Evolutionary conservation across 2,329 filamentous ascomycete species (phyloP), one percentile per base, ranked within the genome.

Genomic region (Pochonia chlamydosporia): DNA sequence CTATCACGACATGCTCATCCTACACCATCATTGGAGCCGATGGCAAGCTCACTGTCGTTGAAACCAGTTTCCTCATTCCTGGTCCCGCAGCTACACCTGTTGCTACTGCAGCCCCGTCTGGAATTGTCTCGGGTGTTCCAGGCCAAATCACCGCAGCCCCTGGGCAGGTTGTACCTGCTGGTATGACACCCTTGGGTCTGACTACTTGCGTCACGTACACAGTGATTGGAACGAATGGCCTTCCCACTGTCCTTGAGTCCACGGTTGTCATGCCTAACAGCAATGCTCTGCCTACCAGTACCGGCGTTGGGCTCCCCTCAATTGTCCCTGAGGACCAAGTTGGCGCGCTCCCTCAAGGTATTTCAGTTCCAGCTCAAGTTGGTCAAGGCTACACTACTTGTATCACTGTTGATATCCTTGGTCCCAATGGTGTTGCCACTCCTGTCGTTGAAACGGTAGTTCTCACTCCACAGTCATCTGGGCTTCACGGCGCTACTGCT

Each of bases 191-290:
- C 11, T 39, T 36, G n/a, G 54, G 50, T n/a, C 28, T 56, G 40
- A 58, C 56, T 7, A 65, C 61, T 16, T 65, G 63, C 50, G 54
- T 58, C 26, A 64, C 52, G 30, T 58, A 59, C 47, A 66, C 61
- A 18, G 37, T 54, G 13, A 48, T 59, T 10, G 63, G 63, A 10
- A 21, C 55, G 9, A 57, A 64, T 48, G 59, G 59, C 4, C 50
- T 56, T 25, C 56, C 60, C 24, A 65, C 61, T 3, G 43, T 60
- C 23, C 46, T 63, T 7, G 61, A 65, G 18, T 56, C 63, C 8
- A 67, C 64, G 3, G 55, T 62, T 46, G 48, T 59, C 9, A 43
- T 64, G 30, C 54, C 58, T 21, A 50, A 50, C 18, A 59, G 49
- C 40, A 51, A 49, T 43, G 49, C 21, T 20, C 42, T 55, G 26